Evolutionary conservation across 371 early-diverging fungal species (phyloP), one percentile per base, ranked within the genome.

Genomic region (Syncephalastrum contaminatum): DNA sequence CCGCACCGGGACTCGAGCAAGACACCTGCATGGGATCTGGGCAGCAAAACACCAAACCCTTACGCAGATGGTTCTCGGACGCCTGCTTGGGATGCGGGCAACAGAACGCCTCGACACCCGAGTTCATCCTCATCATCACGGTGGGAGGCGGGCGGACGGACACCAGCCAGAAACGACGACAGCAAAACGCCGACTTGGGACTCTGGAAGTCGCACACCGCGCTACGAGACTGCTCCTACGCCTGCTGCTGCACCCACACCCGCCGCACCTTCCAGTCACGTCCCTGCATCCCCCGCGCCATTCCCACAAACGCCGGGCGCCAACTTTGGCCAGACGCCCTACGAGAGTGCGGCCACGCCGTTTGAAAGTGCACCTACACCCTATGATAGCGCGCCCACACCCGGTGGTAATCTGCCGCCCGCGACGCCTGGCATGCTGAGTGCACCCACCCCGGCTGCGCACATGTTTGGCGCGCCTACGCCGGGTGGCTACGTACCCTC

Each of bases 11-110:
- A 80, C 44, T 88, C 88, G 25, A 70, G 75, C 6, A 82, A 83
- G 62, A 91, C 91, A 14, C 91, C 92, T 25, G 88, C 86, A 25
- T 84, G 85, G 81, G 77, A 84, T 47, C 73, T 81, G 48, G 85
- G 82, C n/a, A 75, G 84, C 36, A 70, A 68, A 44, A 86, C 84
- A 18, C 85, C 83, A 18, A 78, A 81, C 54, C 78, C 82, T 54
- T 66, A 78, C 21, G 67, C 56, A 22, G 88, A 85, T 53, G 84
- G 88, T 13, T 77, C 79, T 4, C 74, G 84, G 41, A 89, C 92
- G 6, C 90, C 93, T 16, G 91, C 90, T 12, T 85, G 83, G 83
- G 79, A 77, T 47, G 69, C 78, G n/a, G 80, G 88, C 54, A 66
- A 76, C 66, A 58, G 65, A 80, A 87, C 88, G 8, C 88, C 88